A percentile compares a stretch with the other conserved stretches of the same genome.
These are phyloP conservation scores for Cercophora newfieldiana DNA, from an alignment of 495 filamentous ascomycete species.

Conservation along the genomic window DNA sequence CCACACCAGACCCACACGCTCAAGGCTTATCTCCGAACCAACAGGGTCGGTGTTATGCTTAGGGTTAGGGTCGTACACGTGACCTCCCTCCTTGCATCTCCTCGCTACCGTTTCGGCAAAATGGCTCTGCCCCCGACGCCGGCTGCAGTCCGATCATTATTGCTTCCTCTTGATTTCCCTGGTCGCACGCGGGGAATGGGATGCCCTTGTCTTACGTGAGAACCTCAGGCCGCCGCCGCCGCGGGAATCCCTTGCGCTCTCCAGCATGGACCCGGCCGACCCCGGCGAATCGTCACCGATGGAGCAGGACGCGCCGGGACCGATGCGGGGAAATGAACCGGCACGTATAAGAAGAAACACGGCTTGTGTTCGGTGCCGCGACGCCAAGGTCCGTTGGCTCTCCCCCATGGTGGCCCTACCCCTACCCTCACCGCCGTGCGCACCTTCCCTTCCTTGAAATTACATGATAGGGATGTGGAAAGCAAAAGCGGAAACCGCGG, in stretches of 20 bases:
- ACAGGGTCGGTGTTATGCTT: neutral
- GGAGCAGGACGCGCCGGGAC: slow-evolving; percentile 20
- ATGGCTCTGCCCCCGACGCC: neutral
- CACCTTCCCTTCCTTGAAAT: neutral
- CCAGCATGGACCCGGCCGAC: slow-evolving; percentile 15
- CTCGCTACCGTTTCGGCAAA: slow-evolving; percentile 21
- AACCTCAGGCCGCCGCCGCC: neutral
- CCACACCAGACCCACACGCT: neutral
- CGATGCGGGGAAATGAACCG: slow-evolving; percentile 21
- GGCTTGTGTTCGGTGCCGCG: slow-evolving; percentile 44
- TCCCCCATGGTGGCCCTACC: neutral
- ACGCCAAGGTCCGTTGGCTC: slow-evolving; percentile 39
- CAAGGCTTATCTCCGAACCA: neutral
- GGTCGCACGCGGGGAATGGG: too few species aligned
- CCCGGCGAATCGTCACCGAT: slow-evolving; percentile 10
- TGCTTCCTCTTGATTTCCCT: slow-evolving; percentile 1
- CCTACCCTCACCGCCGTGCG: neutral
- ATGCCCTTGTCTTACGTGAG: slow-evolving; percentile 15
- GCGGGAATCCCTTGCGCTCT: neutral
- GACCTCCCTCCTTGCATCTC: neutral
- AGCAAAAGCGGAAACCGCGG: neutral
- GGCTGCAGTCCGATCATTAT: slow-evolving; percentile 5
- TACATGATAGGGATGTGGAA: neutral
- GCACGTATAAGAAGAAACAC: slow-evolving; percentile 44
- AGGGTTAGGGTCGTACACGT: slow-evolving; percentile 1